Evolutionary conservation across 768 basidiomycete species (phyloP).

Genomic region (Termitomyces titanicus): DNA sequence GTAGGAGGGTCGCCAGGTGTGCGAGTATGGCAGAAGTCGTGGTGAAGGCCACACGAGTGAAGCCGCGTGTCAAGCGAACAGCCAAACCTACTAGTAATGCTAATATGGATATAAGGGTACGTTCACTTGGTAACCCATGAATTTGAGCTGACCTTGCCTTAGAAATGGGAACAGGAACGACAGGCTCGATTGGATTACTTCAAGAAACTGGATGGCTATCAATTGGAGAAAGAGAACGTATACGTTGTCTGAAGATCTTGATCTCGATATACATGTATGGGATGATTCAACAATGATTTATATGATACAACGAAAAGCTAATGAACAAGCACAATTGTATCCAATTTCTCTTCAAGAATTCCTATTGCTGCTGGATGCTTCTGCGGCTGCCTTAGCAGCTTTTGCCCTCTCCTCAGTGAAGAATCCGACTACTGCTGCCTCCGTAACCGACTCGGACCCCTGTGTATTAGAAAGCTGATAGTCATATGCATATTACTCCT

Average conservation of each 20-base stretch:
- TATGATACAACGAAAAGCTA: neutral
- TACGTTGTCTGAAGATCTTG: constrained; percentile 44
- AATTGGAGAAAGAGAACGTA: constrained; percentile 55
- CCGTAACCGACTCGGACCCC: constrained; percentile 24
- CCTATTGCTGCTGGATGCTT: neutral
- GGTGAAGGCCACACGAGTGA: neutral
- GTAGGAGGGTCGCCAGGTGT: constrained; percentile 10
- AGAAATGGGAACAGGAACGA: constrained; percentile 44
- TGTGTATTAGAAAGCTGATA: constrained; percentile 5
- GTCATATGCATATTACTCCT: neutral
- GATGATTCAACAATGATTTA: neutral
- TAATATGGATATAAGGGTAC: constrained; percentile 12
- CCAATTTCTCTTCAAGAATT: too few species aligned
- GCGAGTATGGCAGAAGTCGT: neutral
- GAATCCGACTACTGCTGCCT: constrained; percentile 21
- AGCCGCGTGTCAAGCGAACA: neutral
- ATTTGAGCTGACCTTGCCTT: neutral
- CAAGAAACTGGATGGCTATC: constrained; percentile 46
- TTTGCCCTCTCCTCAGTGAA: constrained; percentile 27
- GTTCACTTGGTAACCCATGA: neutral
- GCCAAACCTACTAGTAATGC: neutral
- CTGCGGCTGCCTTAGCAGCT: neutral
- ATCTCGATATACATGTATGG: neutral
- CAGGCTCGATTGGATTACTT: constrained; percentile 52
- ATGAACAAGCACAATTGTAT: neutral